A percentile compares a stretch with the other conserved stretches of the same genome.
Conservation (phyloP, 129 eudicot genomes). For the Flaveria sonorensis region DNA sequence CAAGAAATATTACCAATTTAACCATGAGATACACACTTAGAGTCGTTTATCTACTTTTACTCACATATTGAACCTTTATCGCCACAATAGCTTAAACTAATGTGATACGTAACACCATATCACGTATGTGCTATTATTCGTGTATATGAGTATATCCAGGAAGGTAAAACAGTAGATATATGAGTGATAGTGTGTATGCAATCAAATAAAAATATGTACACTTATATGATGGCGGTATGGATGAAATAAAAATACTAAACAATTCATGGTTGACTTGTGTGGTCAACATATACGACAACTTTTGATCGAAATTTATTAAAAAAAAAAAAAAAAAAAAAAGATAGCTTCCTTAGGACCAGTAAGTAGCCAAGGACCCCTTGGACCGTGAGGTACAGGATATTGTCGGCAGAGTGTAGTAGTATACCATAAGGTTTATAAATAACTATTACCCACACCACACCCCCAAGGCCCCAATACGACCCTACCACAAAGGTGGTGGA, state of each 20-base stretch:
- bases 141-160: too few species aligned
- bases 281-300: not conserved
- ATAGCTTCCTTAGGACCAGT: constrained; percentile 1
- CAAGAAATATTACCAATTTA: not conserved
- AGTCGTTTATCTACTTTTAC: not conserved
- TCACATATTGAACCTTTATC: not conserved
- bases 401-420: constrained; percentile 11
- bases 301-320: not conserved
- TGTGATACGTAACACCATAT: not conserved
- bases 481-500: constrained; percentile 21
- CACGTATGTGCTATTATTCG: not conserved
- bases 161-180: too few species aligned
- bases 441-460: not conserved
- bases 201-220: too few species aligned
- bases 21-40: too few species aligned
- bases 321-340: not conserved
- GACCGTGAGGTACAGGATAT: not conserved
- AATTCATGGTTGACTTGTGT: not conserved
- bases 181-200: too few species aligned
- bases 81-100: not conserved
- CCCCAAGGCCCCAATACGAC: constrained; percentile 3
- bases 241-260: not conserved
- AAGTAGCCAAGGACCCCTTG: constrained; percentile 6
- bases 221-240: too few species aligned
- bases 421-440: not conserved